Evolutionary conservation across 2,329 filamentous ascomycete species (phyloP), one percentile per base, ranked within the genome.

Genomic region (Ophioceras dolichostomum): DNA sequence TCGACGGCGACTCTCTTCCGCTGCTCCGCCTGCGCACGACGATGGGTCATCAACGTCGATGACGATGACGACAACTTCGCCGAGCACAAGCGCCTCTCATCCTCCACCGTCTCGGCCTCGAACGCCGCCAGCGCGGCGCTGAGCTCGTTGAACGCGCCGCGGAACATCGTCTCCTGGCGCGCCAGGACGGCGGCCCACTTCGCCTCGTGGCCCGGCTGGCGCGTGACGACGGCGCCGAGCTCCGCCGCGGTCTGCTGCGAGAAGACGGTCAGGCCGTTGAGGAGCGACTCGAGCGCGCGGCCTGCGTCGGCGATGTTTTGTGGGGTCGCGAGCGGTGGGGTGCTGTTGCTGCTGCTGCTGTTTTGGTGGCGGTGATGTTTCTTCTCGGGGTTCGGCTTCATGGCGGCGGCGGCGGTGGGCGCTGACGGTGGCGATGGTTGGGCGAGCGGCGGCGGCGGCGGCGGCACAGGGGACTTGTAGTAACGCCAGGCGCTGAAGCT

Each of bases 401-500:
- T n/a, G n/a, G n/a, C n/a, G n/a, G n/a, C n/a, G n/a, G n/a, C n/a
- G n/a, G n/a, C n/a, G n/a, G n/a, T n/a, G n/a, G n/a, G n/a, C n/a
- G n/a, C n/a, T n/a, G n/a, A n/a, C n/a, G n/a, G n/a, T n/a, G n/a
- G n/a, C n/a, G n/a, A n/a, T n/a, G n/a, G n/a, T n/a, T n/a, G n/a
- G n/a, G n/a, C n/a, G n/a, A n/a, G n/a, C 17, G n/a, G 3, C 10
- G 21, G 14, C 14, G n/a, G 31, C 13, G 12, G 10, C 6, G 18
- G 14, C 5, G 12, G 21, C 4, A 16, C 13, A 26, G 41, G 38
- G 12, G 39, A 17, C 18, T 36, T 19, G 22, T 40, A 42, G 21
- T 34, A 42, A 20, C 41, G 32, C 41, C 41, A 43, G 14, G 20
- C 21, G 33, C 31, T 41, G 28, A 34, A 43, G 7, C 2, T 20